These are phyloP conservation scores for Oryza nivara DNA, from an alignment of 176 grass and related monocot species.

Conservation along the genomic window DNA sequence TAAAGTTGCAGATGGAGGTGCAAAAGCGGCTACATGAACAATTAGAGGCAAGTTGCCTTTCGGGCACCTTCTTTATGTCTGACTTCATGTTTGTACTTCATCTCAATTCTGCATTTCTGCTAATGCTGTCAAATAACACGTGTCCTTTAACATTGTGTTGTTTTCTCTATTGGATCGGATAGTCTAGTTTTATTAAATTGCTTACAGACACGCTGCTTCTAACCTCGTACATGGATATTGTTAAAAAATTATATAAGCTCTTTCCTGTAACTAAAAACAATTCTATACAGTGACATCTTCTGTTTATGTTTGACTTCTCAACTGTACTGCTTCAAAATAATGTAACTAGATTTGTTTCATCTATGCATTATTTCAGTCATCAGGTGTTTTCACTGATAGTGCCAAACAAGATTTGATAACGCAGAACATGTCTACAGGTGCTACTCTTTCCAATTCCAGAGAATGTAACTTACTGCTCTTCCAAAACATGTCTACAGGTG, in stretches of 20 bases:
- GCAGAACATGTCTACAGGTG: no score
- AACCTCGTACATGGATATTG: neutral
- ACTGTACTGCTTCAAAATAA: no score
- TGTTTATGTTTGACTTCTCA: neutral
- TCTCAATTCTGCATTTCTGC: neutral
- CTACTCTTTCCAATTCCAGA: neutral
- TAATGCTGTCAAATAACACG: neutral
- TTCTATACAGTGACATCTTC: neutral
- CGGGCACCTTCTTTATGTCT: neutral
- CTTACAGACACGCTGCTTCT: neutral
- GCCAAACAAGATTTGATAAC: no score
- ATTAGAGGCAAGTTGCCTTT: slow-evolving; percentile 14
- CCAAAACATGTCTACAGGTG: slow-evolving; percentile 27
- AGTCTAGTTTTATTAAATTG: no score
- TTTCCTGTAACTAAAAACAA: neutral
- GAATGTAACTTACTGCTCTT: neutral
- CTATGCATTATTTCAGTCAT: no score
- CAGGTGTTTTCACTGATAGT: no score
- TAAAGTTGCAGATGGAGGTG: slow-evolving; percentile 77
- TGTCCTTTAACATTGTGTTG: neutral
- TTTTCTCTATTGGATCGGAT: neutral
- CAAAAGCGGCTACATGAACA: slow-evolving; percentile 70
- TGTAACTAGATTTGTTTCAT: no score
- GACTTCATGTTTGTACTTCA: neutral
- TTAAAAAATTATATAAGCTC: neutral